Evolutionary conservation across 306 rosid species (phyloP), one percentile per base, ranked within the genome.

Genomic region (Quercus agrifolia): DNA sequence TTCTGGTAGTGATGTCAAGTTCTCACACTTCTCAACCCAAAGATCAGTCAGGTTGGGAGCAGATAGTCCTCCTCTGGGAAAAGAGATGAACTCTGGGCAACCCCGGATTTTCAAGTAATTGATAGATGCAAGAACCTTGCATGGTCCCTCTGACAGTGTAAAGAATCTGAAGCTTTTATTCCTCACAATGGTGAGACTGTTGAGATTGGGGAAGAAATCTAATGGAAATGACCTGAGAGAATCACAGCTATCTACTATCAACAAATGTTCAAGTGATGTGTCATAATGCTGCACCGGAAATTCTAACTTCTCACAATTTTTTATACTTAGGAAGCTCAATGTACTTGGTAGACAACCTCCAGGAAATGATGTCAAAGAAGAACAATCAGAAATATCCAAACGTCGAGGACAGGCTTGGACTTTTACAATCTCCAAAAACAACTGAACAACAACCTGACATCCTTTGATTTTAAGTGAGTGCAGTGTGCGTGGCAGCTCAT

Each of bases 161-260:
- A 78, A 10, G 25, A 54, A 17, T 56, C 67, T 33, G 51, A 77
- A 33, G 9, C 64, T 13, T 21, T 17, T 62, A 15, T 63, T 31
- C 30, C 25, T 20, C 1, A 0, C 6, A 21, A 77, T 56, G 12
- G 13, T 17, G 30, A 77, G 81, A 8, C 71, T 67, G n/a, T 15
- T 73, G 31, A 82, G 79, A 9, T 78, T 77, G 20, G 86, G 82
- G 68, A 78, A 82, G 49, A 56, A 64, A 66, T 82, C 76, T 56
- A 78, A 28, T 71, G 82, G 82, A 57, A 78, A 71, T 21, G 51
- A 78, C 33, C 35, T 28, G 35, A 78, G 82, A 5, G 71, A 70
- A 14, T 57, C 70, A 49, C 82, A 78, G 19, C 82, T 71, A 78
- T 71, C 66, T 41, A 25, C 52, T 27, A 78, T 58, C 77, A 57